Percentiles rank a stretch among this genome's conserved stretches.
These are phyloP conservation scores for Phyllosticta citrichinensis DNA, from an alignment of 2,329 filamentous ascomycete species.

Conservation along the genomic window DNA sequence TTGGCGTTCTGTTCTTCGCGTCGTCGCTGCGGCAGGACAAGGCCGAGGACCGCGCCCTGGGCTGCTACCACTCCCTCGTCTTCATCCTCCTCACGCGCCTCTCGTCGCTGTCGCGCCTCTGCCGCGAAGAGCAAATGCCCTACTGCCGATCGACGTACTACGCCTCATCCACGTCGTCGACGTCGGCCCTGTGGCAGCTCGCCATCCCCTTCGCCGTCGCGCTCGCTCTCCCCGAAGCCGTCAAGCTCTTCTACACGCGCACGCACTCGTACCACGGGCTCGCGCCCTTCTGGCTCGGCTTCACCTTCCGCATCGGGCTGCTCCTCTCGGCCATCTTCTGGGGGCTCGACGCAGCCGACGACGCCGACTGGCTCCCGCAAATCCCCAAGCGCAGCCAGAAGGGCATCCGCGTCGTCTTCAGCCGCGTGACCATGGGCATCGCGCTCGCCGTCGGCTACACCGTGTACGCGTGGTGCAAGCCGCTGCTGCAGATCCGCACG, in stretches of 20 bases:
- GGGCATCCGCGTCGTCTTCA: constrained; percentile 62
- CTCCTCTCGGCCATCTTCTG: constrained; percentile 73
- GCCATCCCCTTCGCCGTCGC: constrained; percentile 67
- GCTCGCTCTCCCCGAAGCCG: constrained; percentile 59
- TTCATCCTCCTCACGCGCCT: constrained; percentile 72
- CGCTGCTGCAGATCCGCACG: constrained; percentile 63
- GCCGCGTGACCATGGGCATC: constrained; percentile 70
- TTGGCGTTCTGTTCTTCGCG: constrained; percentile 65
- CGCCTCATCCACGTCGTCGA: constrained; percentile 80
- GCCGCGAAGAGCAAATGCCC: constrained; percentile 96
- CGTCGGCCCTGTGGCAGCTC: constrained; percentile 84
- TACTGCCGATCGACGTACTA: constrained; percentile 95
- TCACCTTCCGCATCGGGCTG: constrained; percentile 66
- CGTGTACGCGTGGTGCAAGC: constrained; percentile 77
- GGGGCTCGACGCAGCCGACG: constrained; percentile 81
- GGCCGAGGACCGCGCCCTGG: constrained; percentile 59
- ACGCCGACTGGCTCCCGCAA: constrained; percentile 61
- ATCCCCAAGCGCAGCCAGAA: constrained; percentile 57
- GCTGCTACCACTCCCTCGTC: constrained; percentile 72
- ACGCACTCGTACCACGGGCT: constrained; percentile 82
- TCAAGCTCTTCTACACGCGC: constrained; percentile 70
- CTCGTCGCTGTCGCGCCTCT: constrained; percentile 82
- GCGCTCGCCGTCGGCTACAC: constrained; percentile 75
- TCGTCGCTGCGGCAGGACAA: constrained; percentile 65
- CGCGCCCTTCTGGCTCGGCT: constrained; percentile 73